A percentile compares a stretch with the other conserved stretches of the same genome.
These are phyloP conservation scores for Tubosaeta sp. DNA, from an alignment of 768 basidiomycete genomes.

Conservation along the genomic window DNA sequence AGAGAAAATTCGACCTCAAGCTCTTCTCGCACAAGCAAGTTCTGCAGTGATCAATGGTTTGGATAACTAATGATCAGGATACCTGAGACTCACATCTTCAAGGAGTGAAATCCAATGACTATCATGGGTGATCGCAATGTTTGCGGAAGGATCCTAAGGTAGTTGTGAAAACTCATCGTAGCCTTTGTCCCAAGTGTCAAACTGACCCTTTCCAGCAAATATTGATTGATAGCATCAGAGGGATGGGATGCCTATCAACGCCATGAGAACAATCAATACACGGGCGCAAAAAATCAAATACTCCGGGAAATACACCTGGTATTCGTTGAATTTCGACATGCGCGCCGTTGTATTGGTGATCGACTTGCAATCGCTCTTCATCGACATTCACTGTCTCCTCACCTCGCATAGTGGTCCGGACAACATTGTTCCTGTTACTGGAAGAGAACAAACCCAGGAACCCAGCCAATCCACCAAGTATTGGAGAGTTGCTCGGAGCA, in stretches of 20 bases:
- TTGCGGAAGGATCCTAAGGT: background rate
- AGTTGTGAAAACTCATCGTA: background rate
- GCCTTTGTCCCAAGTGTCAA: too few species aligned
- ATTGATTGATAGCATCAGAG: constrained; percentile 8
- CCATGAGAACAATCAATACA: background rate
- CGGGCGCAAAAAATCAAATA: background rate
- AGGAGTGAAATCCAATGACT: background rate
- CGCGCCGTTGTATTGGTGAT: background rate
- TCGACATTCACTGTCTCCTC: background rate
- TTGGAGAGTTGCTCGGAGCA: background rate
- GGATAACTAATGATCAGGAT: background rate
- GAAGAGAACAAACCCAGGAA: background rate
- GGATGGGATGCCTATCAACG: constrained; percentile 8
- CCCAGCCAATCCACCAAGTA: background rate
- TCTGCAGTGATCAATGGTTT: too few species aligned
- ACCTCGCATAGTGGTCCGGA: background rate
- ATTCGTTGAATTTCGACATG: background rate
- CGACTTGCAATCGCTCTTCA: background rate
- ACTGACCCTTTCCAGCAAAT: background rate
- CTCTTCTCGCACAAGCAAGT: background rate
- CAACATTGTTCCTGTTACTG: background rate
- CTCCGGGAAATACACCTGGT: background rate
- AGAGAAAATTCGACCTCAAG: background rate
- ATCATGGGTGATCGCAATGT: background rate
- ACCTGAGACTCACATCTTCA: background rate